phyloP scores from a whole-genome alignment of 805 yeast species.

The Ascoidea tarda region DNA sequence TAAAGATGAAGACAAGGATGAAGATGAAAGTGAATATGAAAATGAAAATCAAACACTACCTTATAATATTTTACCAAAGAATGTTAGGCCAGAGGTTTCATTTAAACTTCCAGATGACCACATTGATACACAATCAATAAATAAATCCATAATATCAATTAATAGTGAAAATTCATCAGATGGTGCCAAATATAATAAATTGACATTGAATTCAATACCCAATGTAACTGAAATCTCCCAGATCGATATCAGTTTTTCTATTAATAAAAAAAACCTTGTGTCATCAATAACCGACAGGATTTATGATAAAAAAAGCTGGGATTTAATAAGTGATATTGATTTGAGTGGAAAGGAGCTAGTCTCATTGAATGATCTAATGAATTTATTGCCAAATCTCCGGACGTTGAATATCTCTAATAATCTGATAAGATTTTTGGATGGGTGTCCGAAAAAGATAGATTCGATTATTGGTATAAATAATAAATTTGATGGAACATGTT shows the following conservation, averaged over 20 bases:
- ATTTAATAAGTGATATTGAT: constrained; percentile 19
- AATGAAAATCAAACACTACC: too few relatives aligned
- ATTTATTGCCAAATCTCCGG: constrained; percentile 26
- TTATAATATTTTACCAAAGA: too few relatives aligned
- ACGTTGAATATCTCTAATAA: constrained; percentile 25
- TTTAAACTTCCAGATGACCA: not conserved
- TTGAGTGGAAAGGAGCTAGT: constrained; percentile 20
- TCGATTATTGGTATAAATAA: constrained; percentile 21
- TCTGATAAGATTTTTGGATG: constrained; percentile 23
- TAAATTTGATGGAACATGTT: constrained; percentile 18
- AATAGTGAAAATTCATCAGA: not conserved
- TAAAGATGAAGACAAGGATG: too few relatives aligned
- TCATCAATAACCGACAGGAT: constrained; percentile 26
- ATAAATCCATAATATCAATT: not conserved
- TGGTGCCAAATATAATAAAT: constrained; percentile 2
- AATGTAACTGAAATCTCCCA: constrained; percentile 28
- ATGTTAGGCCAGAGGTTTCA: not conserved
- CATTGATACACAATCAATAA: not conserved
- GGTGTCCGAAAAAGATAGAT: constrained; percentile 22
- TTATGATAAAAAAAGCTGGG: constrained; percentile 25
- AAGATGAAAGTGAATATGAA: too few relatives aligned
- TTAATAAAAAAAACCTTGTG: constrained; percentile 25
- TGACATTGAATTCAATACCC: constrained; percentile 7
- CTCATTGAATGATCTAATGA: constrained; percentile 25
- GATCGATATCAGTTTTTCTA: constrained; percentile 30